Evolutionary conservation across 371 early-diverging fungal species (phyloP).

Genomic region (Apophysomyces ossiformis): DNA sequence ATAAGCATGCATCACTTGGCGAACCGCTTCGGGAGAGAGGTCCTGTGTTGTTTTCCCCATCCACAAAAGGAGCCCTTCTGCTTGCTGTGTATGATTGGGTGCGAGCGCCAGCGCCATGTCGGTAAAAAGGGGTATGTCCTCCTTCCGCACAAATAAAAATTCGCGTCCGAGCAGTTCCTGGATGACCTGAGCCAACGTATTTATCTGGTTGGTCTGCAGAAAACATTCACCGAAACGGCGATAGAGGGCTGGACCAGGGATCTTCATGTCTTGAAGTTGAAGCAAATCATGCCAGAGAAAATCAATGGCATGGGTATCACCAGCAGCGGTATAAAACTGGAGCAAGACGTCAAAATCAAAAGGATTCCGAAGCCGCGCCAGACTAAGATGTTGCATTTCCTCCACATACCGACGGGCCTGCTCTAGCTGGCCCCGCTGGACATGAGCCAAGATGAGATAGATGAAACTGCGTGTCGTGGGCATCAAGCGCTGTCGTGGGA

Average conservation of each 20-base stretch:
- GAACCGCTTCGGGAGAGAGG: conserved; percentile 17
- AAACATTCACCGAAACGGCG: conserved; percentile 38
- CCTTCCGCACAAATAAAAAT: background rate
- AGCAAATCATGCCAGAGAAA: conserved; percentile 44
- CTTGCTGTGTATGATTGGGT: background rate
- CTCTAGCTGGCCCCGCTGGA: conserved; percentile 24
- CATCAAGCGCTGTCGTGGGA: conserved; percentile 21
- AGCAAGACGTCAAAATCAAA: conserved; percentile 45
- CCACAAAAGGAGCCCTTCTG: conserved; percentile 9
- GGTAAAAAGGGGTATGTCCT: background rate
- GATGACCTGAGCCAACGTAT: conserved; percentile 6
- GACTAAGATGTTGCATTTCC: conserved; percentile 34
- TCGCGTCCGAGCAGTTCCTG: background rate
- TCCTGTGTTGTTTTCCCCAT: conserved; percentile 8
- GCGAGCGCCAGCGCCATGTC: background rate
- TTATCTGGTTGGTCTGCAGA: conserved; percentile 1
- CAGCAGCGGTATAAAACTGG: conserved; percentile 27
- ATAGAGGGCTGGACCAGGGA: conserved; percentile 25
- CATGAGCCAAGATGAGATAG: conserved; percentile 41
- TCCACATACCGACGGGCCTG: conserved; percentile 29
- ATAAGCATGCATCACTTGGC: conserved; percentile 23
- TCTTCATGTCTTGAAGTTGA: conserved; percentile 29
- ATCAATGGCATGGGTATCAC: conserved; percentile 42
- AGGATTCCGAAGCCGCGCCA: conserved; percentile 19
- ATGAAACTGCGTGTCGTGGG: conserved; percentile 46